A percentile compares a stretch with the other conserved stretches of the same genome.
These are phyloP conservation scores for Hygrophoropsis aurantiaca DNA, from an alignment of 768 basidiomycete genomes.

Conservation along the genomic window DNA sequence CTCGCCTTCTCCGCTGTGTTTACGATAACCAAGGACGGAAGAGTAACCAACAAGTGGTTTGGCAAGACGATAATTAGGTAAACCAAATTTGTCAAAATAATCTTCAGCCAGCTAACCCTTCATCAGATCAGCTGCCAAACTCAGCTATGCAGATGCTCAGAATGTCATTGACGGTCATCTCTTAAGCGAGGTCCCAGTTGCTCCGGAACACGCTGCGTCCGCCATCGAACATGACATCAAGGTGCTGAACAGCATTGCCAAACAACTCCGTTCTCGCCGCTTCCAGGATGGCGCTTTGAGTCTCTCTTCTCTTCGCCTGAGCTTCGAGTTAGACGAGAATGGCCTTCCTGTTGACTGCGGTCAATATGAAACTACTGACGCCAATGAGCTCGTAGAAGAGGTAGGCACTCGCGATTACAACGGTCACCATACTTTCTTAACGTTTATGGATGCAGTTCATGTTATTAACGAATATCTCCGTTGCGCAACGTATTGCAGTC, in stretches of 20 bases:
- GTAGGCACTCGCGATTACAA: constrained; percentile 38
- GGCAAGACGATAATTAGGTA: constrained; percentile 91
- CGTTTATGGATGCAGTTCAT: constrained; percentile 64
- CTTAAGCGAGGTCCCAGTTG: constrained; percentile 51
- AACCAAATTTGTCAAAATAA: constrained; percentile 16
- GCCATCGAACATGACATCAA: constrained; percentile 79
- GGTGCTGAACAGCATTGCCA: constrained; percentile 64
- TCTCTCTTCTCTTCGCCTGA: constrained; percentile 65
- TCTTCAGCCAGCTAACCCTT: constrained; percentile 3
- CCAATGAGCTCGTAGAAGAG: constrained; percentile 87
- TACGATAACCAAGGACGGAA: constrained; percentile 80
- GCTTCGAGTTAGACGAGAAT: constrained; percentile 76
- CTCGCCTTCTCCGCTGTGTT: constrained; percentile 90
- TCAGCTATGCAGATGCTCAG: constrained; percentile 83
- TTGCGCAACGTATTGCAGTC: constrained; percentile 91
- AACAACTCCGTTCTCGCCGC: constrained; percentile 69
- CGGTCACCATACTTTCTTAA: constrained; percentile 5
- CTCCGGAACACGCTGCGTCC: constrained; percentile 54
- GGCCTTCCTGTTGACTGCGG: constrained; percentile 81
- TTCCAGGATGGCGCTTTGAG: constrained; percentile 79
- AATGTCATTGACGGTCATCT: constrained; percentile 73
- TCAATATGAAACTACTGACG: constrained; percentile 62
- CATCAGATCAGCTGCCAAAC: constrained; percentile 77
- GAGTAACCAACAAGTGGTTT: constrained; percentile 86
- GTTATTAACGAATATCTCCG: constrained; percentile 86